Percentiles rank a stretch among this genome's conserved stretches.
phyloP scores from a whole-genome alignment of 2,329 filamentous ascomycete species.

The Sphaerostilbella broomeana region DNA sequence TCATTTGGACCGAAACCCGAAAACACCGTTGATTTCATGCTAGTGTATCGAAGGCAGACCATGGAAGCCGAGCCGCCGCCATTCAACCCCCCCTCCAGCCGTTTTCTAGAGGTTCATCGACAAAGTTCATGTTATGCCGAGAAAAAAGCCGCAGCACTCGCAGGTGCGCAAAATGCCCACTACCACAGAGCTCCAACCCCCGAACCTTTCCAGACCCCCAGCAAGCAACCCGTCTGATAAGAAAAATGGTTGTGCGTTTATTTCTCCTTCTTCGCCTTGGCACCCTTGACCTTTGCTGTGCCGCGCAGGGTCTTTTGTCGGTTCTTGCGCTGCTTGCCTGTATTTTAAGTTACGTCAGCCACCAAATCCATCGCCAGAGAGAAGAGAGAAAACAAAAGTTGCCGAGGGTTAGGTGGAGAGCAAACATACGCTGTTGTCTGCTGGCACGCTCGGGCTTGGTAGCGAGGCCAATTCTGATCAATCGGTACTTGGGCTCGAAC shows the following conservation, averaged over 20 bases:
- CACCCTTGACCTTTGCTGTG: slow-evolving; percentile 96
- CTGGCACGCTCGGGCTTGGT: slow-evolving; percentile 94
- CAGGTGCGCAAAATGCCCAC: slow-evolving; percentile 24
- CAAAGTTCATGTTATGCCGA: slow-evolving; percentile 18
- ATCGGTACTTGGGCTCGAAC: slow-evolving; percentile 97
- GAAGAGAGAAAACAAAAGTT: background rate
- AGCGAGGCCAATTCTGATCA: slow-evolving; percentile 87
- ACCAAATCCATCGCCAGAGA: background rate
- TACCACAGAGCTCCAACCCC: slow-evolving; percentile 11
- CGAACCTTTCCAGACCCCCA: slow-evolving; percentile 10
- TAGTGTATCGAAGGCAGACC: slow-evolving; percentile 31
- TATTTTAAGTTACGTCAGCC: slow-evolving; percentile 26
- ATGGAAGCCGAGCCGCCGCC: slow-evolving; percentile 21
- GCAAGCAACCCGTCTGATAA: slow-evolving; percentile 23
- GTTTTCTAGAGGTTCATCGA: slow-evolving; percentile 25
- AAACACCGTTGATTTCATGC: slow-evolving; percentile 39
- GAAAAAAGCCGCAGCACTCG: slow-evolving; percentile 22
- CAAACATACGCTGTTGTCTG: slow-evolving; percentile 94
- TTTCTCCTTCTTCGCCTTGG: slow-evolving; percentile 90
- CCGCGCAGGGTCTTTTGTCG: slow-evolving; percentile 96
- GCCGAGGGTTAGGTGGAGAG: background rate
- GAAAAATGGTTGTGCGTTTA: slow-evolving; percentile 44
- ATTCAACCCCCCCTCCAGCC: slow-evolving; percentile 20
- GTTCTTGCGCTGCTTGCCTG: slow-evolving; percentile 99
- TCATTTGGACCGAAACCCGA: slow-evolving; percentile 32